Conservation (phyloP, 2,329 filamentous ascomycete species). For the Paracorniculantispora psalliotae region DNA sequence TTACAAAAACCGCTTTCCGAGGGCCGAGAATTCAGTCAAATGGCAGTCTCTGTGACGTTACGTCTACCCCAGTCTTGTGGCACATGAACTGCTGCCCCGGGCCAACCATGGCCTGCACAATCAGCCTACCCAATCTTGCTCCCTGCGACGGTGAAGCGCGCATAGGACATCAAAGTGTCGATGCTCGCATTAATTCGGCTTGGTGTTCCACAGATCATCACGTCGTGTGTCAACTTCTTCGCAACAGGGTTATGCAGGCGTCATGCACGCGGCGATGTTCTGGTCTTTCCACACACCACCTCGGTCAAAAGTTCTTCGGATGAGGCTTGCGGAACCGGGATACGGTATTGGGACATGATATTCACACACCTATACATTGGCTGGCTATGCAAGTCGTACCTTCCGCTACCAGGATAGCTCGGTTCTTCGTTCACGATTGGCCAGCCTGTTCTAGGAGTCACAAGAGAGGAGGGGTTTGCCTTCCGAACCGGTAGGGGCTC, state of each 20-base stretch:
- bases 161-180: neutral
- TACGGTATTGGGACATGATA: neutral
- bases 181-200: neutral
- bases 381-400: neutral
- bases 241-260: neutral
- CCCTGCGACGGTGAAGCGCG: neutral
- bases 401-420: neutral
- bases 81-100: constrained; percentile 3
- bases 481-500: neutral
- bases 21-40: neutral
- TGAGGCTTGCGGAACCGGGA: neutral
- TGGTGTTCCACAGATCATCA: neutral
- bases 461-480: neutral
- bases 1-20: no score
- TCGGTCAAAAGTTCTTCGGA: constrained; percentile 1
- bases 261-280: neutral
- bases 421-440: neutral
- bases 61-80: neutral
- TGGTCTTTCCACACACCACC: neutral
- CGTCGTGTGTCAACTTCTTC: neutral
- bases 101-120: neutral
- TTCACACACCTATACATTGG: neutral
- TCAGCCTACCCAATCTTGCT: neutral
- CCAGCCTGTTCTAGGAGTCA: neutral
- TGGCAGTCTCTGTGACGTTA: constrained; percentile 5